Conservation (phyloP, 257 asterid species). For the Ophiorrhiza pumila region DNA sequence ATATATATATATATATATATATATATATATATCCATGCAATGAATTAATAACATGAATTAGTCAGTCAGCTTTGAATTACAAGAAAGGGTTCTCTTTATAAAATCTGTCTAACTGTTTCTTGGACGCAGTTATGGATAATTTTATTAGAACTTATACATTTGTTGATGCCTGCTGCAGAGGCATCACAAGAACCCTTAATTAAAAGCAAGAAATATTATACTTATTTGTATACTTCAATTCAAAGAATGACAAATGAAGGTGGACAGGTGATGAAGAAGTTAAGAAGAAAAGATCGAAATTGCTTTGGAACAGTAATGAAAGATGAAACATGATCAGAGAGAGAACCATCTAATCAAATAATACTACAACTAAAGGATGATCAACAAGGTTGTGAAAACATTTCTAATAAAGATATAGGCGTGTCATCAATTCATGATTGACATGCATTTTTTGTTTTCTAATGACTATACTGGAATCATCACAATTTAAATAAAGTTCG, state of each 20-base stretch:
- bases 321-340: background rate
- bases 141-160: background rate
- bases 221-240: background rate
- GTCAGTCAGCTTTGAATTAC: background rate
- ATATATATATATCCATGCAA: no score
- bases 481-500: background rate
- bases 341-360: background rate
- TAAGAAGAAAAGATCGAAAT: background rate
- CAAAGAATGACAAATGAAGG: background rate
- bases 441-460: background rate
- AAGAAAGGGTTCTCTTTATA: background rate
- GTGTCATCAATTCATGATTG: background rate
- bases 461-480: background rate
- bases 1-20: no score
- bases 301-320: background rate
- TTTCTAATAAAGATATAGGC: background rate
- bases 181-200: background rate
- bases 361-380: background rate
- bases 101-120: background rate
- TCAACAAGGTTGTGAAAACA: background rate
- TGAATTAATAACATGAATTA: no score
- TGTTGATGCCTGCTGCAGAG: background rate
- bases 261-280: background rate
- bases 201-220: background rate
- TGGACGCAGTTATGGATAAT: background rate